Base-by-base conservation (phyloP, 23 red algal species). In the Gracilaria domingensis region DNA sequence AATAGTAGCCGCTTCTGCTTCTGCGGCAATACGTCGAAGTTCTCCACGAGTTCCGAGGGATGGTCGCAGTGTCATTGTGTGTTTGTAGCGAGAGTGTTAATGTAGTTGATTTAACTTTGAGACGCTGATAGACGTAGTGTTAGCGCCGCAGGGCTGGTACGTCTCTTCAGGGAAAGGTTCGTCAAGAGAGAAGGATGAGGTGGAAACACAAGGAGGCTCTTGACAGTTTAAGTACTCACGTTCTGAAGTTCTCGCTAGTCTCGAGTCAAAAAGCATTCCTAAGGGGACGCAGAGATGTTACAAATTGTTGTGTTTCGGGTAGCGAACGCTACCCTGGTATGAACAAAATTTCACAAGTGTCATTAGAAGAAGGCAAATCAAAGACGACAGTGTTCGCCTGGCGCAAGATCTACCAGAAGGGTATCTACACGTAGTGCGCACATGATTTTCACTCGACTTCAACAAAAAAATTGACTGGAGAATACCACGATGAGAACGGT, bases 1-100 rank as follows among this genome's bases (percentile, higher is more conserved):
- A 48, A 84, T 76, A 12, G 80, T 76, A 28, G 89, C 66, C 24
- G 69, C 57, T 34, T 92, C 89, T 39, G 89, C 89, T 76, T 92
- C 89, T 37, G 80, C 80, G 25, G 78, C 79, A 16, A 84, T 84
- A 36, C 89, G 89, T 23, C 89, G 89, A 74, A 84, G 79, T 69
- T 92, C 89, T 35, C 89, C 89, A 51, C 89, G 89, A 51, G 89
- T 92, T 66, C 89, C 89, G 50, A 92, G 89, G 0, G 89, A 92
- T 28, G 89, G 45, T 29, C 89, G 79, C 42, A 77, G 17, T 77
- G 72, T 42, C 72, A 77, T 77, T 74, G 38, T 16, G 12, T 69
- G 30, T 34, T n/a, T 69, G 64, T 36, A 0, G 64, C 11, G 28
- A 69, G 30, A 2, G 30, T 37, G 64, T 69, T 36, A 7, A 12